Conservation (phyloP, 495 filamentous ascomycete genomes). For the Rostrohypoxylon terebratum region DNA sequence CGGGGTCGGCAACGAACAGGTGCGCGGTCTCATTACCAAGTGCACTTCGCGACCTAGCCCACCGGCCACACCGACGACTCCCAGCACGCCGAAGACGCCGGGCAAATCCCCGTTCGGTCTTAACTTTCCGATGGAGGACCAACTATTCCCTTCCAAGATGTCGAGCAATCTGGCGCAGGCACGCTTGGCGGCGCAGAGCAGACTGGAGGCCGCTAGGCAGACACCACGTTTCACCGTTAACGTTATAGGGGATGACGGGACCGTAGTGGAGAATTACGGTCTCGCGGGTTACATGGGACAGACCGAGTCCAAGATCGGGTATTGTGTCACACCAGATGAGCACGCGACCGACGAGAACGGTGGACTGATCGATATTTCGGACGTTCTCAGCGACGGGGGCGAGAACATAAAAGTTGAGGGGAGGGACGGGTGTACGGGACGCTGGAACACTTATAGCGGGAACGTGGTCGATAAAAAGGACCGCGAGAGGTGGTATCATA, state of each 20-base stretch:
- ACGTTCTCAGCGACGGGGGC: slow-evolving; percentile 60
- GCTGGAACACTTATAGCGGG: slow-evolving; percentile 64
- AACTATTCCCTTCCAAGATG: slow-evolving; percentile 50
- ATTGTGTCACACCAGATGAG: slow-evolving; percentile 67
- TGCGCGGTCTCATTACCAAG: slow-evolving; percentile 49
- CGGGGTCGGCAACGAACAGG: slow-evolving; percentile 54
- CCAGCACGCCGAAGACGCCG: slow-evolving; percentile 44
- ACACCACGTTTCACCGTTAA: slow-evolving; percentile 63
- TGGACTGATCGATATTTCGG: slow-evolving; percentile 65
- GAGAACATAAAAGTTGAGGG: slow-evolving; percentile 52
- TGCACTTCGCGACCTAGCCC: slow-evolving; percentile 43
- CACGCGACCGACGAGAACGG: slow-evolving; percentile 66
- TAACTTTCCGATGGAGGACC: slow-evolving; percentile 45
- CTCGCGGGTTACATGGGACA: slow-evolving; percentile 70
- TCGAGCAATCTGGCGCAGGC: slow-evolving; percentile 62
- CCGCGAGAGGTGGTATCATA: slow-evolving; percentile 62
- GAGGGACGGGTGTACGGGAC: slow-evolving; percentile 64
- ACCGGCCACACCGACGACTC: slow-evolving; percentile 43
- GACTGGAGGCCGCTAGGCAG: slow-evolving; percentile 66
- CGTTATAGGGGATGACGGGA: slow-evolving; percentile 66
- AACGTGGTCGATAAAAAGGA: slow-evolving; percentile 59
- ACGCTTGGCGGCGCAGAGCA: slow-evolving; percentile 66
- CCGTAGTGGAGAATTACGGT: slow-evolving; percentile 56
- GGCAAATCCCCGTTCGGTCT: slow-evolving; percentile 44
- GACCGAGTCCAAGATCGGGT: slow-evolving; percentile 66